Conservation (phyloP, 2,329 filamentous ascomycete species). For the Paecilomyces formosus region DNA sequence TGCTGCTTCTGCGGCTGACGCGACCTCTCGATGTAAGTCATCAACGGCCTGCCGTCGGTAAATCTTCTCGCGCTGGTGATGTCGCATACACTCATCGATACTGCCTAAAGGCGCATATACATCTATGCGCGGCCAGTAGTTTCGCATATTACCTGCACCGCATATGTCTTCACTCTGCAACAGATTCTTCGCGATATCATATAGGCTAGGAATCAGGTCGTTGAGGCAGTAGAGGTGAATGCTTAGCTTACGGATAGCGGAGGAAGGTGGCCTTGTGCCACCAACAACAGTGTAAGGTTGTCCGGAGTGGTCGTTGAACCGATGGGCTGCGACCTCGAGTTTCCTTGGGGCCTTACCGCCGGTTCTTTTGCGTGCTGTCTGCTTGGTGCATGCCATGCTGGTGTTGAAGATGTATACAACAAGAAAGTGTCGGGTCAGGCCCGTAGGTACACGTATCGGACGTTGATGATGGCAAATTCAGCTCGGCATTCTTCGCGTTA, state of each 20-base stretch:
- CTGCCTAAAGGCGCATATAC: slow-evolving; percentile 6
- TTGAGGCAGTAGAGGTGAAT: slow-evolving; percentile 3
- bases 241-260: slow-evolving; percentile 2
- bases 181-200: neutral
- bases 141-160: slow-evolving; percentile 9
- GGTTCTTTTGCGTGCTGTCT: neutral
- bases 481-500: too few species aligned
- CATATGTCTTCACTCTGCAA: neutral
- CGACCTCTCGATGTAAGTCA: slow-evolving; percentile 1
- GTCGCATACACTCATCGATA: slow-evolving; percentile 8
- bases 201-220: slow-evolving; percentile 1
- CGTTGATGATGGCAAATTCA: too few species aligned
- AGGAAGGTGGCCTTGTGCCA: neutral
- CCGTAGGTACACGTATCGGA: too few species aligned
- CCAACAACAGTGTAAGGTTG: slow-evolving; percentile 1
- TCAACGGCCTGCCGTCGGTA: slow-evolving; percentile 1
- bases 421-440: neutral
- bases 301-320: neutral
- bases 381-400: slow-evolving; percentile 2
- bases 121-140: slow-evolving; percentile 9
- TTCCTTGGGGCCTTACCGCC: neutral
- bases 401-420: neutral
- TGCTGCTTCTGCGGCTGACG: neutral
- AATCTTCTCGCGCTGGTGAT: slow-evolving; percentile 7
- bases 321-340: neutral